Evolutionary conservation across 805 yeast species (phyloP), one percentile per base, ranked within the genome.

Genomic region (Nakazawaea wyomingensis): DNA sequence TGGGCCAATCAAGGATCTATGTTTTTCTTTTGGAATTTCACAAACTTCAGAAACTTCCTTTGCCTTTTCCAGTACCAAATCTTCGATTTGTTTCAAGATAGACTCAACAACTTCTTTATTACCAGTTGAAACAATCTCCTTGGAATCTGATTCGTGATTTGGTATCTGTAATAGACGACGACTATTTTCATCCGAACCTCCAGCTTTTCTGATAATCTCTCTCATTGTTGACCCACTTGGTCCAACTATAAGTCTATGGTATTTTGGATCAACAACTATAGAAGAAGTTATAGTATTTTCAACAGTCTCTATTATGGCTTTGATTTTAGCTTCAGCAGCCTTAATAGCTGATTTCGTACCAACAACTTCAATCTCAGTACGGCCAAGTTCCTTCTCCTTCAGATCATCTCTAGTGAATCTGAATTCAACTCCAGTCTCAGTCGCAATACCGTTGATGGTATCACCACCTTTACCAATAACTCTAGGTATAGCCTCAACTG

Each of bases 401-500:
- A 66, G 66, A 20, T 33, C 39, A 44, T 66, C 66, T 51, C 71
- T 66, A 47, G 59, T 57, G 50, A 69, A 66, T 40, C 61, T 57
- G 60, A 78, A 70, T 50, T 80, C 82, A 39, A 80, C 77, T 36
- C 82, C 85, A 30, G 80, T 66, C 32, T 73, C 77, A 40, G 82
- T 89, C 48, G 86, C 77, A 45, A 95, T 82, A 56, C 84, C 86
- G 49, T 81, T 85, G 55, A 93, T 83, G 40, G 74, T 76, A 48
- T 86, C 91, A 59, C 98, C 97, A 47, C 73, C 71, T 56, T 85
- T 88, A 55, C 99, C 99, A 59, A 93, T 89, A 46, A 93, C 80
- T 57, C 88, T 74, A 17, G 96, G 74, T 47, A 91, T 74, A n/a
- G 88, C 82, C 48, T 73, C 76, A 34, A 72, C 60, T 30, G 96